A percentile compares a stretch with the other conserved stretches of the same genome.
Conservation (phyloP, 805 yeast species). For the Kodamaea sagamina region DNA sequence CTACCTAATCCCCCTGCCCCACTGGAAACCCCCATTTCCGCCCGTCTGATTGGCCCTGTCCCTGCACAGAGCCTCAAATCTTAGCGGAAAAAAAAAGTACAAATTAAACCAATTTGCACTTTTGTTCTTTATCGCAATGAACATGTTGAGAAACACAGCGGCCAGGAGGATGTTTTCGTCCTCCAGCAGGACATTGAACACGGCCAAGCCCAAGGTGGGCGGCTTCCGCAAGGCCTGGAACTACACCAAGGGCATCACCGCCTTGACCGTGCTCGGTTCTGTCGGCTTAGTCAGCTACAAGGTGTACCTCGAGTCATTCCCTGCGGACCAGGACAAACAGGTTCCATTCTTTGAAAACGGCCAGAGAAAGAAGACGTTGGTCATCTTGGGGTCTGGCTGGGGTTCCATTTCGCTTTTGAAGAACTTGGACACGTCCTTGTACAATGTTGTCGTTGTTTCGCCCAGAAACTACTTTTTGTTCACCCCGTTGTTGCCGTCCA, state of each 20-base stretch:
- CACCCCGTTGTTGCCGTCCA: conserved; percentile 94
- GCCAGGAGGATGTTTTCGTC: conserved; percentile 25
- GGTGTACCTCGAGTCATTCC: conserved; percentile 63
- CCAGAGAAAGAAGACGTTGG: conserved; percentile 68
- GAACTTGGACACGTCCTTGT: conserved; percentile 79
- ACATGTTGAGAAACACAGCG: conserved; percentile 6
- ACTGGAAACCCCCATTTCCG: conserved; percentile 16
- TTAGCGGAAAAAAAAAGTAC: not conserved
- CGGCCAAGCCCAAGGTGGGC: conserved; percentile 22
- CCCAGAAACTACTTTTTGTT: conserved; percentile 95
- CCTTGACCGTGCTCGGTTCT: conserved; percentile 55
- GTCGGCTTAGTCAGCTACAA: conserved; percentile 52
- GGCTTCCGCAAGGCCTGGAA: conserved; percentile 47
- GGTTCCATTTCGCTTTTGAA: conserved; percentile 85
- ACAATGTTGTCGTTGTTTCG: conserved; percentile 86
- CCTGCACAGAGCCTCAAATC: not conserved
- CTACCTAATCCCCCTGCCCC: conserved; percentile 14
- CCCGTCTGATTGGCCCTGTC: conserved; percentile 7
- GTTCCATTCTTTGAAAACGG: conserved; percentile 57
- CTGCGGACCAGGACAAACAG: conserved; percentile 62
- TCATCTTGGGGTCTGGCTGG: conserved; percentile 91
- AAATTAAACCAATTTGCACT: conserved; percentile 2
- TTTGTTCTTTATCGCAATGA: not conserved
- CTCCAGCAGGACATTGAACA: conserved; percentile 24
- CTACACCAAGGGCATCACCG: conserved; percentile 48